phyloP scores from a whole-genome alignment of 208 protist genomes.

The Crithidia expoeki region DNA sequence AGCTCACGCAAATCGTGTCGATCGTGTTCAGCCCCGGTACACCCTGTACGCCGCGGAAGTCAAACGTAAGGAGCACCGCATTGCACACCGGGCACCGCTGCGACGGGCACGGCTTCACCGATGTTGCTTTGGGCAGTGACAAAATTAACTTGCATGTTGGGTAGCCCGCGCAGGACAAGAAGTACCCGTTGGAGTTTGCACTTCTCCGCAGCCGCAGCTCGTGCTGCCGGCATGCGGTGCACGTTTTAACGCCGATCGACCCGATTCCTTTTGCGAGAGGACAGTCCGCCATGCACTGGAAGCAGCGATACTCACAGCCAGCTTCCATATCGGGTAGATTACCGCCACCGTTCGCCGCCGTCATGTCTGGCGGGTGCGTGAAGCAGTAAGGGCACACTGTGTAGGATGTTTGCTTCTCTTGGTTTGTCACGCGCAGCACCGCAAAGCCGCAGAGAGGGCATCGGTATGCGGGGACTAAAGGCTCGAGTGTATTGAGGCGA shows the following conservation, averaged over 20 bases:
- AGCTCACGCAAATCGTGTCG: conserved; percentile 79
- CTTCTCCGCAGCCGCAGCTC: conserved; percentile 84
- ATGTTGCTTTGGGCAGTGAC: conserved; percentile 61
- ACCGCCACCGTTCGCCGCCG: conserved; percentile 1
- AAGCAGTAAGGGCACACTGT: conserved; percentile 85
- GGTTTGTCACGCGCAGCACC: conserved; percentile 65
- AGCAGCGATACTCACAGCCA: conserved; percentile 79
- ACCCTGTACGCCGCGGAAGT: conserved; percentile 66
- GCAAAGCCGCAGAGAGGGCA: conserved; percentile 78
- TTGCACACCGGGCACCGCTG: conserved; percentile 66
- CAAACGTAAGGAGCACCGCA: conserved; percentile 74
- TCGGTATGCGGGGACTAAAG: conserved; percentile 35
- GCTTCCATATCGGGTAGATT: conserved; percentile 42
- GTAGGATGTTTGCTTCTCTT: conserved; percentile 75
- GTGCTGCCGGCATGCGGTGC: conserved; percentile 61
- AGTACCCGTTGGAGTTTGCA: conserved; percentile 34
- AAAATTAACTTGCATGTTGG: conserved; percentile 63
- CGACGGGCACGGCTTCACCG: conserved; percentile 43
- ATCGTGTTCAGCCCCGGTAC: conserved; percentile 71
- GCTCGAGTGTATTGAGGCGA: conserved; percentile 48
- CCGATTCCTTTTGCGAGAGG: conserved; percentile 73
- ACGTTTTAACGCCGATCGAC: conserved; percentile 61
- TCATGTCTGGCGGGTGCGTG: conserved; percentile 52
- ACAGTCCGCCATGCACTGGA: conserved; percentile 83
- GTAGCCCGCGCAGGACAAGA: conserved; percentile 77